Evolutionary conservation across 495 filamentous ascomycete genomes (phyloP), one percentile per base, ranked within the genome.

Genomic region (Hyaloscypha variabilis): DNA sequence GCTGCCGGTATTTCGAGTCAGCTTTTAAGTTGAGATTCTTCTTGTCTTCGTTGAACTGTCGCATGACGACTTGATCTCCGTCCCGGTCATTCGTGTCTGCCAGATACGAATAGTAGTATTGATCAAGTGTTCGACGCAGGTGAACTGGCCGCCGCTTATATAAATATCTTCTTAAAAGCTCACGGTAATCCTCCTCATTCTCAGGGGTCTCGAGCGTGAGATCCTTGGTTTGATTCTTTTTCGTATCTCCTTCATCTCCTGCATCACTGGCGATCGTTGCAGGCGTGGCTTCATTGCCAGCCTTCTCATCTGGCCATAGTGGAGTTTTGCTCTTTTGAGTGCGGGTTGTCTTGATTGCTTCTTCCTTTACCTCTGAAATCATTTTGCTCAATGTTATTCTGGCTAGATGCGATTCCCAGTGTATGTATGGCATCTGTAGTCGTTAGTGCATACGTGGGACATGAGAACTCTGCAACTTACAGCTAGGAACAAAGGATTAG

Each of bases 341-440:
- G 0, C 17, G 3, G 24, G 13, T 59, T 36, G 57, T 21, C 34
- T 59, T 59, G 31, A 10, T 3, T 10, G 29, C 21, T 3, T 59
- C 57, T 14, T 10, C 5, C 26, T 24, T 63, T 2, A 63, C 49
- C 21, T 54, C n/a, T n/a, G 34, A 25, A 13, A 63, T 63, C 46
- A 13, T 21, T 11, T 55, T 5, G 21, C 4, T 24, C 3, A 63
- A 26, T 3, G 6, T 6, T 17, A 14, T 55, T 21, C 31, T 25
- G n/a, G 46, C 60, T 53, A 19, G 25, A 23, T 63, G 8, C n/a
- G 60, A 4, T 30, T 53, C 60, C 60, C 60, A 63, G 29, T 63
- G 46, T 3, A 63, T 54, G 11, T 63, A 63, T 3, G 60, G 60
- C 60, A 63, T 63, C 60, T 63, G 25, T 2, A 6, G 19, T 52